phyloP scores from a whole-genome alignment of 345 rosid species.

The Pistacia vera region DNA sequence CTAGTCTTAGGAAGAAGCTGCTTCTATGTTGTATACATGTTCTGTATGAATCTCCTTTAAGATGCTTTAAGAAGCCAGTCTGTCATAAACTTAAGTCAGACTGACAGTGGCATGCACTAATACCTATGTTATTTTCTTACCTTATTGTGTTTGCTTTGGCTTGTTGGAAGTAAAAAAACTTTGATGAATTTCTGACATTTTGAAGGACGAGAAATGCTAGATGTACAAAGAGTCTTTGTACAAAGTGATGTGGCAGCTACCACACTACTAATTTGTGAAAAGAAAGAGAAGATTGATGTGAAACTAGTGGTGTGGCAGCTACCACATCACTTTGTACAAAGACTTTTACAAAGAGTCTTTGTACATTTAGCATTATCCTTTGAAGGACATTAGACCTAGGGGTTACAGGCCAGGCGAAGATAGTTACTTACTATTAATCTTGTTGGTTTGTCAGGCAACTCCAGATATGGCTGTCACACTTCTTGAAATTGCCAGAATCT shows the following conservation, averaged over 20 bases:
- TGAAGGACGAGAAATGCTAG: not conserved
- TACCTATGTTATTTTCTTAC: slow-evolving; percentile 4
- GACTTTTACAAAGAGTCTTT: no score
- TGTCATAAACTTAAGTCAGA: not conserved
- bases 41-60: not conserved
- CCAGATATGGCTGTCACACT: slow-evolving; percentile 99
- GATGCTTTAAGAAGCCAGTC: not conserved
- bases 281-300: no score
- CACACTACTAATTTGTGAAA: no score
- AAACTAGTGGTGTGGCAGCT: no score
- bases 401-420: not conserved
- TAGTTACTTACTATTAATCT: slow-evolving; percentile 14
- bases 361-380: not conserved
- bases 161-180: not conserved
- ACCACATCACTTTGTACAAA: no score
- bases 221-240: no score
- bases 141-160: not conserved
- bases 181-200: not conserved
- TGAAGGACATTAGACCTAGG: not conserved
- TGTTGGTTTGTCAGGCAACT: slow-evolving; percentile 68
- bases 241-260: no score
- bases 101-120: not conserved
- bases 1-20: not conserved
- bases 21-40: not conserved
- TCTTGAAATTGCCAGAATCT: slow-evolving; percentile 98